Percentiles rank a stretch among this genome's conserved stretches.
phyloP scores from a whole-genome alignment of 2,329 filamentous ascomycete genomes.

The Colletotrichum orchidophilum region DNA sequence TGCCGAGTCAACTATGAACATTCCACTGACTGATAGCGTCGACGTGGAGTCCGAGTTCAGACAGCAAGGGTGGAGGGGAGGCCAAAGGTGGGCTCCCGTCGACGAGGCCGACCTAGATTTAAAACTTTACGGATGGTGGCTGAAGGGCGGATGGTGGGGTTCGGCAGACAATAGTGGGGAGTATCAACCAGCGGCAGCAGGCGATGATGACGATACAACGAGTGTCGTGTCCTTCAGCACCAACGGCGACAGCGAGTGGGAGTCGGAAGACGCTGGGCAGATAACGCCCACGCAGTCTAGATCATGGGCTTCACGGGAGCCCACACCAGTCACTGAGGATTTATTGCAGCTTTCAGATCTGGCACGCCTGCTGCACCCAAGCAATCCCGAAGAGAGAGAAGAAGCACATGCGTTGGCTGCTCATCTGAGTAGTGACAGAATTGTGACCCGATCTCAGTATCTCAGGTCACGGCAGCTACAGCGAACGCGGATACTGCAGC shows the following conservation, averaged over 20 bases:
- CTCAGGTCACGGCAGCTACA: conserved; percentile 73
- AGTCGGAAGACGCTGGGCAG: conserved; percentile 59
- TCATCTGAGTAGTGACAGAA: conserved; percentile 75
- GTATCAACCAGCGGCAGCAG: conserved; percentile 67
- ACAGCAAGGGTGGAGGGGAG: conserved; percentile 60
- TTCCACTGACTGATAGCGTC: conserved; percentile 70
- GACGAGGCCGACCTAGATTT: conserved; percentile 76
- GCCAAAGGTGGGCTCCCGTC: conserved; percentile 45
- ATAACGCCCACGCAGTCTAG: conserved; percentile 77
- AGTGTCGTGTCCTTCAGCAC: conserved; percentile 75
- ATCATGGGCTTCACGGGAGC: conserved; percentile 55
- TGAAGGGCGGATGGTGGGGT: conserved; percentile 85
- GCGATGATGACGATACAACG: conserved; percentile 76
- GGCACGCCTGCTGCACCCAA: conserved; percentile 83
- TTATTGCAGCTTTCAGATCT: conserved; percentile 75
- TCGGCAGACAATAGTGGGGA: conserved; percentile 82
- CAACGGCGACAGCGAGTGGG: conserved; percentile 55
- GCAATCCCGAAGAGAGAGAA: conserved; percentile 78
- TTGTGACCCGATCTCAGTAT: conserved; percentile 86
- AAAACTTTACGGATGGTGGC: conserved; percentile 86
- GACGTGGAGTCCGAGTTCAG: conserved; percentile 87
- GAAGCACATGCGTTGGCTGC: conserved; percentile 85
- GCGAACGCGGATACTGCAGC: conserved; percentile 73
- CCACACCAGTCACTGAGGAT: conserved; percentile 68
- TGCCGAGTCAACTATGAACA: conserved; percentile 49